These are phyloP conservation scores for Arctium minus DNA, from an alignment of 129 eudicot genomes.

Conservation along the genomic window DNA sequence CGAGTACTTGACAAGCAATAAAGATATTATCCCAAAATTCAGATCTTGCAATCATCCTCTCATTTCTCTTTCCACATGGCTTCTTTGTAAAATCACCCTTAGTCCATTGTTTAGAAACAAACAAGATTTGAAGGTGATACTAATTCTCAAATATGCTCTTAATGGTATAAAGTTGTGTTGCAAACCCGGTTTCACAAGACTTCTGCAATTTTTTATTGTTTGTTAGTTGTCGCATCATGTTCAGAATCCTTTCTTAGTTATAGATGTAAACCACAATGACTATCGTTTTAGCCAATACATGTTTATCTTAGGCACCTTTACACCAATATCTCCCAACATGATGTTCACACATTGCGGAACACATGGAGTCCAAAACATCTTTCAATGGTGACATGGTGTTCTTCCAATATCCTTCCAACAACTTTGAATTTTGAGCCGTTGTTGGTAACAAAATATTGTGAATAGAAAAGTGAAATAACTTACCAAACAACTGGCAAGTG, in stretches of 20 bases:
- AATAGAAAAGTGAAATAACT: not conserved
- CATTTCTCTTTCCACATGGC: not conserved
- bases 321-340: not conserved
- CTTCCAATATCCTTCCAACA: slow-evolving; percentile 6
- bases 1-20: not conserved
- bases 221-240: not conserved
- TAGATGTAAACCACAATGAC: not conserved
- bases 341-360: not conserved
- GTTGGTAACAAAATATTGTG: not conserved
- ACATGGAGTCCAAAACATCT: not conserved
- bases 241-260: no score
- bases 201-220: not conserved
- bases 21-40: not conserved
- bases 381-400: slow-evolving; percentile 1
- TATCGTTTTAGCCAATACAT: not conserved
- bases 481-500: not conserved
- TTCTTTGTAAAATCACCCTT: not conserved
- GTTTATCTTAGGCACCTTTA: not conserved
- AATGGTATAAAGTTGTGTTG: not conserved
- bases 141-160: not conserved
- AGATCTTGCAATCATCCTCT: not conserved
- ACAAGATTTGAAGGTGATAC: not conserved
- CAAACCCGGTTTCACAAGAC: not conserved
- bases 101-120: not conserved
- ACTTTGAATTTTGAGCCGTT: not conserved